Evolutionary conservation across 495 filamentous ascomycete genomes (phyloP).

Genomic region (Annulohypoxylon bovei): DNA sequence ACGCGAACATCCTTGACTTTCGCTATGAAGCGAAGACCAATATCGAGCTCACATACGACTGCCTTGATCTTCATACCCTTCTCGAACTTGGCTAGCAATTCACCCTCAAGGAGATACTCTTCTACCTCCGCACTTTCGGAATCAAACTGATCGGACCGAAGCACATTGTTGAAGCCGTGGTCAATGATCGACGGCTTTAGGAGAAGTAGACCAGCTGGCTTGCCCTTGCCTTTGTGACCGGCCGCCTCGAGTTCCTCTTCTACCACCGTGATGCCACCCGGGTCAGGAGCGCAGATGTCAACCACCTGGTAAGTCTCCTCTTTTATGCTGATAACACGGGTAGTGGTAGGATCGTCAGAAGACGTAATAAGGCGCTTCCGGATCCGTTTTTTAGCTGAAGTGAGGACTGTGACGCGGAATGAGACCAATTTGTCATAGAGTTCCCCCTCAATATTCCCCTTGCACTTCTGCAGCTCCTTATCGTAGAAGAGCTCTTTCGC

Average conservation of each 20-base stretch:
- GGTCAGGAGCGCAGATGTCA: conserved; percentile 26
- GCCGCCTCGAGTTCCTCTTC: conserved; percentile 37
- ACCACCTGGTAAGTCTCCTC: conserved; percentile 43
- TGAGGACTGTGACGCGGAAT: conserved; percentile 33
- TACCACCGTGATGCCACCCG: conserved; percentile 33
- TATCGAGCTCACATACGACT: conserved; percentile 68
- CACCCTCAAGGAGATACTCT: conserved; percentile 74
- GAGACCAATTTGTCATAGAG: conserved; percentile 32
- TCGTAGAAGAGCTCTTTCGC: conserved; percentile 44
- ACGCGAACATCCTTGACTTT: conserved; percentile 67
- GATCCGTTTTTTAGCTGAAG: conserved; percentile 19
- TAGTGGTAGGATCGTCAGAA: conserved; percentile 29
- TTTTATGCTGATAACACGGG: conserved; percentile 36
- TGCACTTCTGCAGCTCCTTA: conserved; percentile 16
- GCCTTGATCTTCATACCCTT: conserved; percentile 81
- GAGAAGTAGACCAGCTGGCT: conserved; percentile 52
- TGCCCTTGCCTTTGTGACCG: conserved; percentile 37
- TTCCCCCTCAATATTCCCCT: conserved; percentile 2
- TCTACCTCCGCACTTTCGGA: conserved; percentile 27
- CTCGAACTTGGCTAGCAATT: conserved; percentile 68
- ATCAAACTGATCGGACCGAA: conserved; percentile 48
- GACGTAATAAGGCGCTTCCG: conserved; percentile 16
- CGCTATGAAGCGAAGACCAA: conserved; percentile 66
- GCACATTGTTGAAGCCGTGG: conserved; percentile 54
- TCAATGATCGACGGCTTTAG: conserved; percentile 49